Evolutionary conservation across 768 basidiomycete genomes (phyloP).

Genomic region (Psilocybe cyanescens): DNA sequence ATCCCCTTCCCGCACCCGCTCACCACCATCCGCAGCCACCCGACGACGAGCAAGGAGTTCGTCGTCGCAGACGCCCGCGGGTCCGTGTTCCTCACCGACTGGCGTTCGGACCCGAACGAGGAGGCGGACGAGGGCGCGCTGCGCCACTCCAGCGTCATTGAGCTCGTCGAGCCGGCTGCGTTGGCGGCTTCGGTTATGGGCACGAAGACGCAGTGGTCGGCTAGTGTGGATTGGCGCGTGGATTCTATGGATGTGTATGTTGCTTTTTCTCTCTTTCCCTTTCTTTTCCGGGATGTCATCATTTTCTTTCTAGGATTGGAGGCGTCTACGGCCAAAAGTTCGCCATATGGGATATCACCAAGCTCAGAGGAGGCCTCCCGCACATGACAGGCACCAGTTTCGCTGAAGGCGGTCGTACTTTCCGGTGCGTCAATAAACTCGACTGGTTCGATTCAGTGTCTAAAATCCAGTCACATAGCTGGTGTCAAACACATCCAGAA

Average conservation of each 20-base stretch:
- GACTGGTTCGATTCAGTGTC: not conserved
- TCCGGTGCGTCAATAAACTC: slow-evolving; percentile 51
- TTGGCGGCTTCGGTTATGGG: slow-evolving; percentile 57
- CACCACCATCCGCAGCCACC: slow-evolving; percentile 69
- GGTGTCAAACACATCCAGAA: slow-evolving; percentile 77
- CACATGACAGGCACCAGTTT: slow-evolving; percentile 63
- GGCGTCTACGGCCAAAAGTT: slow-evolving; percentile 75
- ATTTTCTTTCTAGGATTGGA: slow-evolving; percentile 58
- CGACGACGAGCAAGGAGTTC: slow-evolving; percentile 76
- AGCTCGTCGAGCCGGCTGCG: slow-evolving; percentile 73
- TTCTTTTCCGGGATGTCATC: not conserved
- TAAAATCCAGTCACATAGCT: slow-evolving; percentile 43
- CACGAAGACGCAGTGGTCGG: slow-evolving; percentile 47
- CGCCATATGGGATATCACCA: slow-evolving; percentile 76
- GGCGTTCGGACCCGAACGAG: slow-evolving; percentile 72
- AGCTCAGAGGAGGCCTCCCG: slow-evolving; percentile 76
- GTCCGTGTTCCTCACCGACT: slow-evolving; percentile 79
- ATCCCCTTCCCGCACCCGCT: slow-evolving; percentile 78
- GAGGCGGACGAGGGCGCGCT: slow-evolving; percentile 54
- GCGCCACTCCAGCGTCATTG: slow-evolving; percentile 67
- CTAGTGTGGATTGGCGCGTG: slow-evolving; percentile 70
- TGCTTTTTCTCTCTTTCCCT: slow-evolving; percentile 5
- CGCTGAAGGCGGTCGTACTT: slow-evolving; percentile 66
- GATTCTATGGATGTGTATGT: slow-evolving; percentile 76
- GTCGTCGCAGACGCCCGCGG: slow-evolving; percentile 78